Evolutionary conservation across 352 stramenopile genomes (phyloP).

Genomic region (Phytophthora fragariae): DNA sequence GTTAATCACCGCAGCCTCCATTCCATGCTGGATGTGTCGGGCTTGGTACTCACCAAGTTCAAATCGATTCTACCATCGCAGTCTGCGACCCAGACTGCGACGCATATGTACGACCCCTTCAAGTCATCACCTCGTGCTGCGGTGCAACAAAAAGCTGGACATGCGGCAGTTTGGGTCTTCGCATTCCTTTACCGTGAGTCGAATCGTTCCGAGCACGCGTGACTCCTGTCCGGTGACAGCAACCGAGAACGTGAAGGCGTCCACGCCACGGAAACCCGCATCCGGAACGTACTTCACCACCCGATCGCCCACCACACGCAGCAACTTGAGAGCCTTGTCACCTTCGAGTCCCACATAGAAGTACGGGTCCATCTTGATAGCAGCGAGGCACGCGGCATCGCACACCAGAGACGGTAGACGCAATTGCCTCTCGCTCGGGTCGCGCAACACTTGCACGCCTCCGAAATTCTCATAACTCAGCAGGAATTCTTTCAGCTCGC

Average conservation of each 20-base stretch:
- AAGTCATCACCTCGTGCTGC: slow-evolving; percentile 25
- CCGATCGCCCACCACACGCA: slow-evolving; percentile 51
- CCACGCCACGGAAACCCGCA: slow-evolving; percentile 51
- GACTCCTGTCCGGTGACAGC: slow-evolving; percentile 53
- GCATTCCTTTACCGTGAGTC: slow-evolving; percentile 64
- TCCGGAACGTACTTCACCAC: slow-evolving; percentile 71
- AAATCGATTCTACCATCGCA: background rate
- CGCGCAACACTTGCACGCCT: slow-evolving; percentile 57
- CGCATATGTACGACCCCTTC: background rate
- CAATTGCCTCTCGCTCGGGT: slow-evolving; percentile 63
- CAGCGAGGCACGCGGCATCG: slow-evolving; percentile 51
- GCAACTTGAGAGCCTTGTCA: slow-evolving; percentile 55
- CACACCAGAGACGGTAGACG: slow-evolving; percentile 60
- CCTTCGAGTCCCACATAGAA: slow-evolving; percentile 56
- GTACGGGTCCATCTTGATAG: slow-evolving; percentile 64
- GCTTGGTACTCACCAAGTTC: background rate
- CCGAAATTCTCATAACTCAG: slow-evolving; percentile 50
- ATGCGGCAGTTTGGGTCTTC: slow-evolving; percentile 53
- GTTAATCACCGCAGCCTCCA: background rate
- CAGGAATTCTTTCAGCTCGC: slow-evolving; percentile 58
- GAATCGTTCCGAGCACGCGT: slow-evolving; percentile 57
- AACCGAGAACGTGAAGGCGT: slow-evolving; percentile 72
- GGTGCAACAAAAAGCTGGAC: slow-evolving; percentile 37
- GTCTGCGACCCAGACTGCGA: background rate
- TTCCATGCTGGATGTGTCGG: background rate